Percentiles rank a stretch among this genome's conserved stretches.
phyloP scores from a whole-genome alignment of 345 rosid species.

The Salix udensis region DNA sequence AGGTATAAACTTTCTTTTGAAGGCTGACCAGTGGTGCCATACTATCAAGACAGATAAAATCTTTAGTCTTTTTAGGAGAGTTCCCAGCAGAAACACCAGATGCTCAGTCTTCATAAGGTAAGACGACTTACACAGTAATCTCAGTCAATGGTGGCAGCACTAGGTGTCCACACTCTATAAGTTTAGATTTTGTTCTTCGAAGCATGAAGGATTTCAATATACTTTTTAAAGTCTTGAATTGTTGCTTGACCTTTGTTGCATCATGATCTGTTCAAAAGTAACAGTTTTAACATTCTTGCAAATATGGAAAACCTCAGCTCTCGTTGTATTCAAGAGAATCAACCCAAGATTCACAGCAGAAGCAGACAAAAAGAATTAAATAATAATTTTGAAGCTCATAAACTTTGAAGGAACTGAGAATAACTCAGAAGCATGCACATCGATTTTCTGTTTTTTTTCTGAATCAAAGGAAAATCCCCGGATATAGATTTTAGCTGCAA shows the following conservation, averaged over 20 bases:
- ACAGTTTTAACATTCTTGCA: background rate
- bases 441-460: background rate
- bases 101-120: no score
- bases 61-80: no score
- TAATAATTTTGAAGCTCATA: background rate
- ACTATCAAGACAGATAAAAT: slow-evolving; percentile 36
- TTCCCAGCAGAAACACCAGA: no score
- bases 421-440: background rate
- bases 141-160: slow-evolving; percentile 80
- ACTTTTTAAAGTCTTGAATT: slow-evolving; percentile 49
- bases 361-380: background rate
- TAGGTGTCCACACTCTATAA: slow-evolving; percentile 64
- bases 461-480: background rate
- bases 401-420: background rate
- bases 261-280: background rate
- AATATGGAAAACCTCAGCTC: background rate
- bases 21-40: slow-evolving; percentile 71
- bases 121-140: slow-evolving; percentile 57
- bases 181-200: slow-evolving; percentile 72
- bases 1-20: slow-evolving; percentile 71
- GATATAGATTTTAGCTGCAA: background rate
- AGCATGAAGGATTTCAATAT: slow-evolving; percentile 79
- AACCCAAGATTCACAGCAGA: background rate
- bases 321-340: background rate
- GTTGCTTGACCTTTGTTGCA: background rate